Evolutionary conservation across 202 grass and related monocot genomes (phyloP), one percentile per base, ranked within the genome.

Genomic region (Miscanthus sacchariflorus): DNA sequence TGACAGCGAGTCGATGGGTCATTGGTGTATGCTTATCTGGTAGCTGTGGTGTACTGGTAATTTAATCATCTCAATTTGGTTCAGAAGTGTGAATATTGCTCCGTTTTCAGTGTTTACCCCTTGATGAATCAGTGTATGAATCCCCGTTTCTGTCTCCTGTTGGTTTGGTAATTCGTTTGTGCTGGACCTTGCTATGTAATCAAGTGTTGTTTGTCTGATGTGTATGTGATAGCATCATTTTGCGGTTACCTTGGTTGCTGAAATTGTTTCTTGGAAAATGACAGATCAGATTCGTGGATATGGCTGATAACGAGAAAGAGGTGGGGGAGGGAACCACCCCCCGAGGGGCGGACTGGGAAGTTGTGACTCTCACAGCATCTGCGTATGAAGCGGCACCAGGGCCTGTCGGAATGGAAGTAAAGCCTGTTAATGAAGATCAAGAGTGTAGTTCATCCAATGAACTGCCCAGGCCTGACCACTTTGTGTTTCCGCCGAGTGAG

Each of bases 401-500:
- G 69, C 58, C 83, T 7, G 48, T 24, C 10, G 50, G 85, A 81
- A 49, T 21, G 3, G 49, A 15, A 72, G 54, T 72, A 72, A 88
- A 88, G 56, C 56, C 81, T 42, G 17, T 77, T 38, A 77, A 56
- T 58, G 48, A 56, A 77, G 49, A 58, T 58, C 27, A 56, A 77
- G 74, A 77, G 74, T 5, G 70, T 18, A 87, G 70, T 65, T 90
- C 93, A 2, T 77, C 91, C 43, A 64, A 36, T 18, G 42, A 67
- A 12, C 24, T 95, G 69, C 89, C 92, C 75, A 87, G 74, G 80
- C 93, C 93, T 15, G 89, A 77, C 25, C 94, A 99, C 73, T 95
- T 92, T 76, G 94, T 96, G 66, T 99, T 99, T 74, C 94, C 94
- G 2, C 92, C 94, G 7, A 95, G 74, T 23, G 92, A 99, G 83